Percentiles rank a stretch among this genome's conserved stretches.
phyloP scores from a whole-genome alignment of 1,139 yeast species.

The Geotrichum cucujoidarum region DNA sequence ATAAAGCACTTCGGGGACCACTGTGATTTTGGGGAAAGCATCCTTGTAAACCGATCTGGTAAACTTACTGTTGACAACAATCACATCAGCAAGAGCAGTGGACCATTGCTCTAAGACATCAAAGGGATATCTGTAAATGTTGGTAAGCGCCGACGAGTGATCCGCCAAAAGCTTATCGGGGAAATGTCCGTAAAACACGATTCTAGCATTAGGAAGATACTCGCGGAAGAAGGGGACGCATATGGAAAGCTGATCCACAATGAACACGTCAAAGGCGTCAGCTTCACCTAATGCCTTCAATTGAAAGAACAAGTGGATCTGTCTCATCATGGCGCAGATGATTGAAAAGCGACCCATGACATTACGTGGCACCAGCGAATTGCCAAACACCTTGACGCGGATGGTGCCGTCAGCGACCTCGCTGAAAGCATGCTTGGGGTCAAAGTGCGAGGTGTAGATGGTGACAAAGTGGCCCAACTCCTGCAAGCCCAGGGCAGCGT shows the following conservation, averaged over 20 bases:
- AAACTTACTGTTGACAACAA: constrained; percentile 84
- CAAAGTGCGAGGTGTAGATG: constrained; percentile 87
- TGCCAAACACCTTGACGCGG: constrained; percentile 71
- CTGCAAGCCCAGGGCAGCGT: constrained; percentile 87
- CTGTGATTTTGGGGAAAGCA: constrained; percentile 50
- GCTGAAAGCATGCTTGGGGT: constrained; percentile 79
- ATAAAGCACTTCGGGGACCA: constrained; percentile 66
- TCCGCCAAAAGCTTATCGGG: constrained; percentile 81
- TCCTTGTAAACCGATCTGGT: constrained; percentile 64
- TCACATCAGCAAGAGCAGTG: constrained; percentile 66
- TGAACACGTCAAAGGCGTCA: constrained; percentile 57
- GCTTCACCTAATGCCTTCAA: constrained; percentile 51
- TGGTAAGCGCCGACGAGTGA: constrained; percentile 52
- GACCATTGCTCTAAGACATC: constrained; percentile 77
- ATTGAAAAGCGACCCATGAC: constrained; percentile 66
- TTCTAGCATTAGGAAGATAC: constrained; percentile 39
- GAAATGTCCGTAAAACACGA: constrained; percentile 89
- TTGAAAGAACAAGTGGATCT: constrained; percentile 55
- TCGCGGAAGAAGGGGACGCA: constrained; percentile 70
- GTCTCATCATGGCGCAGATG: constrained; percentile 78
- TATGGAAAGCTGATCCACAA: constrained; percentile 85
- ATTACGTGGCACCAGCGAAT: constrained; percentile 64
- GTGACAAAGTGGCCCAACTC: constrained; percentile 59
- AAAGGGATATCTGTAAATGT: constrained; percentile 72
- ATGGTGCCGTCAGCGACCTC: constrained; percentile 61